A percentile compares a stretch with the other conserved stretches of the same genome.
These are phyloP conservation scores for Botrytis pseudocinerea DNA, from an alignment of 2,329 filamentous ascomycete species.

Conservation along the genomic window DNA sequence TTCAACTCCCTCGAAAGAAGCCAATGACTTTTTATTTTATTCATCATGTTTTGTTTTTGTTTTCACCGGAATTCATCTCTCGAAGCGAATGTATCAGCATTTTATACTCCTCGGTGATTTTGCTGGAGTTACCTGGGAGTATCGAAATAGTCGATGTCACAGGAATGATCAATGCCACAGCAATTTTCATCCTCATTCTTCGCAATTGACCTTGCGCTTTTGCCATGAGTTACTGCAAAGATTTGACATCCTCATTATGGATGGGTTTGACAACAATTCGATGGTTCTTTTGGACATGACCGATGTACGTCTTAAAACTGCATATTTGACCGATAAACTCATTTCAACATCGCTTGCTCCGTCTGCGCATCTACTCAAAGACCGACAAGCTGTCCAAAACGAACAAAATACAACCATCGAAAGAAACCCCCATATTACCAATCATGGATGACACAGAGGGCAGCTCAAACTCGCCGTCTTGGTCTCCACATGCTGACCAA, in stretches of 20 bases:
- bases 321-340: constrained; percentile 11
- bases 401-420: constrained; percentile 14
- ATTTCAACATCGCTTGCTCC: constrained; percentile 9
- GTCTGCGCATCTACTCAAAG: not conserved
- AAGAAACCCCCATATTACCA: not conserved
- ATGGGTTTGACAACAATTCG: not conserved
- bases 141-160: not conserved
- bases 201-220: not conserved
- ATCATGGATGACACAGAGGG: constrained; percentile 2
- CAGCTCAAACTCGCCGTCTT: not conserved
- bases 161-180: not conserved
- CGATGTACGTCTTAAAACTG: constrained; percentile 21
- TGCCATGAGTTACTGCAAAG: not conserved
- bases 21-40: not conserved
- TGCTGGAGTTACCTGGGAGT: not conserved
- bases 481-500: not conserved
- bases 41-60: not conserved
- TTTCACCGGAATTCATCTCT: not conserved
- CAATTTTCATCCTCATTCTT: not conserved
- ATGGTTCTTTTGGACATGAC: constrained; percentile 16
- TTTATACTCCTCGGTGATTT: not conserved
- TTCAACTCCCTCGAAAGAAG: not conserved
- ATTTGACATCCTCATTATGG: not conserved
- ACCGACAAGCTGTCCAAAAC: not conserved
- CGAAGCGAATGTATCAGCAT: not conserved